phyloP scores from a whole-genome alignment of 805 yeast species.

The Phaffomyces opuntiae region DNA sequence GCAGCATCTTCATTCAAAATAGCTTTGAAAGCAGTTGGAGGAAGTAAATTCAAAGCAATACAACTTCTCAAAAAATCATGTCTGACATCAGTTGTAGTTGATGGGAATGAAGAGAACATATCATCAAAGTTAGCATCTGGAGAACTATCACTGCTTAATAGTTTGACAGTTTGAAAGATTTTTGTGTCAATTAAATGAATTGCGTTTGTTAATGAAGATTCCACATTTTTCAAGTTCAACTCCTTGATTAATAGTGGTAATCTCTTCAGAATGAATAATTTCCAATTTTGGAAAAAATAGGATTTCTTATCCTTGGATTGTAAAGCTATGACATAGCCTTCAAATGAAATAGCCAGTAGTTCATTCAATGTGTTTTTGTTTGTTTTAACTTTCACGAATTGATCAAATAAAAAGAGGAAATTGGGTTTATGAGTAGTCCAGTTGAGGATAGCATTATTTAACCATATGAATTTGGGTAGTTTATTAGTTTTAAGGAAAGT shows the following conservation, averaged over 20 bases:
- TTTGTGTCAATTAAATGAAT: slow-evolving; percentile 29
- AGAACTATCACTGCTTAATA: slow-evolving; percentile 11
- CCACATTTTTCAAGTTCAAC: slow-evolving; percentile 23
- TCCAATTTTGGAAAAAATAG: slow-evolving; percentile 35
- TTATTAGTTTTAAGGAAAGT: slow-evolving; percentile 19
- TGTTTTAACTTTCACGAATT: slow-evolving; percentile 26
- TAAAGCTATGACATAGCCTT: slow-evolving; percentile 33
- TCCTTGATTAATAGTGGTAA: slow-evolving; percentile 38
- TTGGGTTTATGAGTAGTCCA: slow-evolving; percentile 27
- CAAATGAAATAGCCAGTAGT: slow-evolving; percentile 36
- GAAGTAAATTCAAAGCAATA: slow-evolving; percentile 33
- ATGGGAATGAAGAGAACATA: slow-evolving; percentile 43
- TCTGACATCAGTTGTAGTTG: slow-evolving; percentile 40
- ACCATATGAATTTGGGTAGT: slow-evolving; percentile 27
- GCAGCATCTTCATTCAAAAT: slow-evolving; percentile 34
- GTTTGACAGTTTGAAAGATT: slow-evolving; percentile 23
- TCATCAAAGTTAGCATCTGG: slow-evolving; percentile 31
- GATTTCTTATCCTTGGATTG: slow-evolving; percentile 29
- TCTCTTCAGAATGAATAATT: slow-evolving; percentile 36
- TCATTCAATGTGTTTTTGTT: slow-evolving; percentile 27
- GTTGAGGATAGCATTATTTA: slow-evolving; percentile 28
- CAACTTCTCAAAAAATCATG: slow-evolving; percentile 44
- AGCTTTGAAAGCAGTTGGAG: slow-evolving; percentile 25
- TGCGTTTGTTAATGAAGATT: slow-evolving; percentile 23
- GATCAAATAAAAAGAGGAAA: slow-evolving; percentile 27